phyloP scores from a whole-genome alignment of 2,329 filamentous ascomycete genomes.

The Pyrenophora teres region DNA sequence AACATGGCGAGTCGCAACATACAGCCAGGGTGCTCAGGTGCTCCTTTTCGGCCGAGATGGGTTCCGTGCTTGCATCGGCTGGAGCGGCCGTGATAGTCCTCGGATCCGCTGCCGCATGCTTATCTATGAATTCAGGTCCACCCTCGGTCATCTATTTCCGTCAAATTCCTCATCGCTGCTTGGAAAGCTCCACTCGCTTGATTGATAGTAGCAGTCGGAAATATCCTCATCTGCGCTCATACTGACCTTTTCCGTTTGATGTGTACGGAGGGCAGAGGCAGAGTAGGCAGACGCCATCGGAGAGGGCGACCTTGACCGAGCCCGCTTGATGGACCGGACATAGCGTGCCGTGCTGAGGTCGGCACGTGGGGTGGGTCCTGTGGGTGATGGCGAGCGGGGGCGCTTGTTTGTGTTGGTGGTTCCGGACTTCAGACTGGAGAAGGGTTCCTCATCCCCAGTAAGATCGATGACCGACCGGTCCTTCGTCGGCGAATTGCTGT shows the following conservation, averaged over 20 bases:
- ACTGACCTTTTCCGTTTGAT: not conserved
- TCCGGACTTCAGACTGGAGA: not conserved
- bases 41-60: not conserved
- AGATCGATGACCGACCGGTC: not conserved
- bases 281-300: not conserved
- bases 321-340: conserved; percentile 1
- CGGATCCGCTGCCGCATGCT: not conserved
- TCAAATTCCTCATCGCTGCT: conserved; percentile 2
- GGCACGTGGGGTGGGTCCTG: not conserved
- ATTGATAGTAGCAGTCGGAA: conserved; percentile 12
- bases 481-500: not conserved
- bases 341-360: conserved; percentile 3
- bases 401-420: conserved; percentile 3
- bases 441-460: not conserved
- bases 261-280: not conserved
- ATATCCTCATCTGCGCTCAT: not conserved
- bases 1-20: not conserved
- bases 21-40: not conserved
- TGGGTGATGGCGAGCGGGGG: conserved; percentile 1
- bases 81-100: too few species aligned
- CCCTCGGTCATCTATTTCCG: not conserved
- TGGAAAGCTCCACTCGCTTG: conserved; percentile 14
- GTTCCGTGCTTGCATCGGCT: too few species aligned
- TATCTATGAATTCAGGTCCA: not conserved
- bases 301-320: conserved; percentile 3